Conservation (phyloP, 805 yeast genomes). For the Scheffersomyces stipitis region DNA sequence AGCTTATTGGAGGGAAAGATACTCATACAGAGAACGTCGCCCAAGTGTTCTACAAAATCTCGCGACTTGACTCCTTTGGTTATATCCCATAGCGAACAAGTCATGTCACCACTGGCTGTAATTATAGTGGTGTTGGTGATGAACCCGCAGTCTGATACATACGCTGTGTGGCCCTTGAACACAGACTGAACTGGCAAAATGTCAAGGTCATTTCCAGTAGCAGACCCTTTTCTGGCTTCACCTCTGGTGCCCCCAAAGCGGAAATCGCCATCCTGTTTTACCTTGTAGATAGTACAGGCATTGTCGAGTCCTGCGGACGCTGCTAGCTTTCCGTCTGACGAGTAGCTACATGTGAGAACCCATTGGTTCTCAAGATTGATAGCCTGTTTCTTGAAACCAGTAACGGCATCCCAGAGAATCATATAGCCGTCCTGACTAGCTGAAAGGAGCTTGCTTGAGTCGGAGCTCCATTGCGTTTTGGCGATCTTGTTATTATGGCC, state of each 20-base stretch:
- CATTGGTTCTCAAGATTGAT: slow-evolving; percentile 74
- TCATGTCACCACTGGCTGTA: slow-evolving; percentile 82
- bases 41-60: slow-evolving; percentile 64
- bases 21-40: slow-evolving; percentile 61
- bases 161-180: slow-evolving; percentile 80
- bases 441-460: slow-evolving; percentile 59
- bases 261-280: slow-evolving; percentile 14
- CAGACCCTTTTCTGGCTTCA: slow-evolving; percentile 4
- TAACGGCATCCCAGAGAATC: slow-evolving; percentile 77
- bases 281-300: slow-evolving; percentile 66
- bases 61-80: slow-evolving; percentile 52
- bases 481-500: slow-evolving; percentile 78
- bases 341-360: slow-evolving; percentile 72
- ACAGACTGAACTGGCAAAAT: slow-evolving; percentile 50
- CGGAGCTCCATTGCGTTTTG: slow-evolving; percentile 65
- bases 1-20: slow-evolving; percentile 17
- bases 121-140: slow-evolving; percentile 48
- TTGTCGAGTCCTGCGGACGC: slow-evolving; percentile 87
- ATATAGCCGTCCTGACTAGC: slow-evolving; percentile 87
- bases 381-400: slow-evolving; percentile 70
- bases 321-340: slow-evolving; percentile 63
- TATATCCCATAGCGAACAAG: slow-evolving; percentile 79
- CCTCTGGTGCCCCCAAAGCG: too few relatives aligned
- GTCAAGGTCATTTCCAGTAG: slow-evolving; percentile 17
- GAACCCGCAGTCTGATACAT: slow-evolving; percentile 74